Conservation (phyloP, 2,329 filamentous ascomycete species). For the Colletotrichum sp. region DNA sequence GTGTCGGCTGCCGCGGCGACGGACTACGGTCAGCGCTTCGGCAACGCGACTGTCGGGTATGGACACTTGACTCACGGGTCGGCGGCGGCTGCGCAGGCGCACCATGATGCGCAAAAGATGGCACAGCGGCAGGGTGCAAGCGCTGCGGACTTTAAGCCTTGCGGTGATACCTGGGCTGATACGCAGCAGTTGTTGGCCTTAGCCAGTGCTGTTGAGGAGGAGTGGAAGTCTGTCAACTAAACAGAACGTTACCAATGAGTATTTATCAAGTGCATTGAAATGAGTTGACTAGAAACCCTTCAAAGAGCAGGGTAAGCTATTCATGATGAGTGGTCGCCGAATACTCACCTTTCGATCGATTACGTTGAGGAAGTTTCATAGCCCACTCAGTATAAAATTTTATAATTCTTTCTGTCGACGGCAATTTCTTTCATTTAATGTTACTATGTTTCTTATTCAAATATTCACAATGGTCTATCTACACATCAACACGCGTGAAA, state of each 20-base stretch:
- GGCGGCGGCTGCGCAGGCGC: background rate
- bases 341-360: background rate
- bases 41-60: background rate
- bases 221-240: background rate
- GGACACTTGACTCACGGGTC: background rate
- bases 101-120: background rate
- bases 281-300: accelerated
- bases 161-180: background rate
- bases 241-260: background rate
- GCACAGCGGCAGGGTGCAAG: background rate
- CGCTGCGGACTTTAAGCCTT: background rate
- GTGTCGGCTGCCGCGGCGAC: background rate
- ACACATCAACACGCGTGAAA: no score
- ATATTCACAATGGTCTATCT: no score
- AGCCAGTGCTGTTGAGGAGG: background rate
- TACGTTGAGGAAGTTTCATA: background rate
- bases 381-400: no score
- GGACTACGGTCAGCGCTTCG: background rate
- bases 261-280: accelerated
- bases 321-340: accelerated
- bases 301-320: background rate
- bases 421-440: accelerated
- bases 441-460: no score
- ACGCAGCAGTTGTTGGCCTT: background rate
- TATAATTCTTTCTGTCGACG: accelerated